These are phyloP conservation scores for Delitschia confertaspora DNA, from an alignment of 495 filamentous ascomycete species.

Conservation along the genomic window DNA sequence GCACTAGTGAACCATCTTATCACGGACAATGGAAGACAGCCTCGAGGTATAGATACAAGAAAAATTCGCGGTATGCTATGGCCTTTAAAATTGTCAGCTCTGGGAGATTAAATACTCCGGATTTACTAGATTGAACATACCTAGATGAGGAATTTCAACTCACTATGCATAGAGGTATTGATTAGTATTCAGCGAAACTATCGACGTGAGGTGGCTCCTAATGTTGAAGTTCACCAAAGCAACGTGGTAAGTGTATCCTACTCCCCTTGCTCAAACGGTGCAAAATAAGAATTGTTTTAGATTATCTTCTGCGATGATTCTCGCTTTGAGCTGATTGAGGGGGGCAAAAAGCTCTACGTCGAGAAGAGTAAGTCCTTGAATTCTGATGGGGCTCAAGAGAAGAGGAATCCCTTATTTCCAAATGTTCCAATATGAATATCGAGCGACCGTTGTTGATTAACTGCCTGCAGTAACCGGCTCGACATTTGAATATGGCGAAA, in stretches of 20 bases:
- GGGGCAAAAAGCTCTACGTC: not conserved
- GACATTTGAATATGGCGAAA: not conserved
- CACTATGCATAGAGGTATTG: not conserved
- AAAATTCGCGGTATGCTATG: too few species aligned
- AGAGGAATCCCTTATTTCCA: not conserved
- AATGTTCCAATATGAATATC: not conserved
- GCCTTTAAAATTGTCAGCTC: slow-evolving; percentile 4
- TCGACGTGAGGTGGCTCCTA: too few species aligned
- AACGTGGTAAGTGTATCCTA: not conserved
- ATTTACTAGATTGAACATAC: not conserved
- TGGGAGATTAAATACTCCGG: not conserved
- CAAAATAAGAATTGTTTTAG: not conserved
- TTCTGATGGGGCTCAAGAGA: too few species aligned
- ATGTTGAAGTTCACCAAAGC: not conserved
- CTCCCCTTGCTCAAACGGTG: not conserved
- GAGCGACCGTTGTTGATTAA: not conserved
- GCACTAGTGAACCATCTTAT: too few species aligned
- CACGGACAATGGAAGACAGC: too few species aligned
- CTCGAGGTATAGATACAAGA: too few species aligned
- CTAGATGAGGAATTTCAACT: not conserved
- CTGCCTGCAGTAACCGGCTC: not conserved
- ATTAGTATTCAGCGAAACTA: not conserved
- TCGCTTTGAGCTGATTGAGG: not conserved
- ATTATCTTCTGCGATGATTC: slow-evolving; percentile 4
- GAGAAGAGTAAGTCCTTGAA: not conserved